These are phyloP conservation scores for Chamaenerion angustifolium DNA, from an alignment of 345 rosid species.

Conservation along the genomic window DNA sequence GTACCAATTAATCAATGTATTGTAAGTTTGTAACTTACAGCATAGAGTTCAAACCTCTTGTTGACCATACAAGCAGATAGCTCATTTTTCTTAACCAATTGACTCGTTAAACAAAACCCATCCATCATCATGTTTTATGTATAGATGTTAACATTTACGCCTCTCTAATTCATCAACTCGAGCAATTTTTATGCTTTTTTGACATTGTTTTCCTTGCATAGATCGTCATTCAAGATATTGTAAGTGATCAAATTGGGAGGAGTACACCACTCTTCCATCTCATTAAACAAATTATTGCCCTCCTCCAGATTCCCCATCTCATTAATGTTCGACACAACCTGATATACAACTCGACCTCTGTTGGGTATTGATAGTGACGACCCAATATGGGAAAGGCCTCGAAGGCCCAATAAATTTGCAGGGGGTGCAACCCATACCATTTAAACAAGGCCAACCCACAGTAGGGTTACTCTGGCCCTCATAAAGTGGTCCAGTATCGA, in stretches of 20 bases:
- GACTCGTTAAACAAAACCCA: slow-evolving; percentile 10
- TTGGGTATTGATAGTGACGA: no score
- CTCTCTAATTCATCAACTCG: slow-evolving; percentile 11
- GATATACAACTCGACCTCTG: no score
- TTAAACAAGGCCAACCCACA: no score
- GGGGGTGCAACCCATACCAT: no score
- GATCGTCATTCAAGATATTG: slow-evolving; percentile 8
- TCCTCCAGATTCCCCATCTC: slow-evolving; percentile 8
- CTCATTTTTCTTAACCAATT: slow-evolving; percentile 8
- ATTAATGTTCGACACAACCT: no score
- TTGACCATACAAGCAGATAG: slow-evolving; percentile 5
- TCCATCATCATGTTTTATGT: slow-evolving; percentile 14
- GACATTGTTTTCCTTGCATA: slow-evolving; percentile 11
- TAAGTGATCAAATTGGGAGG: slow-evolving; percentile 7
- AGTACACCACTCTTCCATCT: slow-evolving; percentile 13
- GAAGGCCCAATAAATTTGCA: no score
- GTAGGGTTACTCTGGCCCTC: no score
- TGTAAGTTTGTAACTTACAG: slow-evolving; percentile 12
- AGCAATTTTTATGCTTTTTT: slow-evolving; percentile 9
- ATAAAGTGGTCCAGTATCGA: no score
- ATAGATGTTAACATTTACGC: slow-evolving; percentile 1
- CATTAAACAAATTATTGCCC: slow-evolving; percentile 11
- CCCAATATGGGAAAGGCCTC: no score
- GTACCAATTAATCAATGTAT: no score
- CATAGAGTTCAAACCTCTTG: slow-evolving; percentile 8